Percentiles rank a stretch among this genome's conserved stretches.
Evolutionary conservation across 306 rosid genomes (phyloP).

Genomic region (Carpinus viminea): DNA sequence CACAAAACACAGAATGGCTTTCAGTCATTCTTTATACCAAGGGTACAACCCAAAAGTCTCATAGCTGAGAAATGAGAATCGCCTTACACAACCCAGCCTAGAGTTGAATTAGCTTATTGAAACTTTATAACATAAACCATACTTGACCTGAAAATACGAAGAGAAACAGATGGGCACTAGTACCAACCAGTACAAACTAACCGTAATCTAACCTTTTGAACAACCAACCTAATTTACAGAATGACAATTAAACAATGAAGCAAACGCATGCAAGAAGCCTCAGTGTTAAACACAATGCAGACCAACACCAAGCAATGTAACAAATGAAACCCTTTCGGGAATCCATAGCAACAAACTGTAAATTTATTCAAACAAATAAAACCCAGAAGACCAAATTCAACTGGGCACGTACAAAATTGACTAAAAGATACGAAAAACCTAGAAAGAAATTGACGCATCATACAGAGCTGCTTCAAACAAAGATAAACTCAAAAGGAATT

Average conservation of each 20-base stretch:
- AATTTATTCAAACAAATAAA: neutral
- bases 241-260: neutral
- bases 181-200: too few relatives aligned
- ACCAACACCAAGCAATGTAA: neutral
- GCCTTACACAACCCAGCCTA: neutral
- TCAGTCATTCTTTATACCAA: neutral
- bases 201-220: neutral
- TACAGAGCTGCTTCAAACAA: neutral
- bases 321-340: neutral
- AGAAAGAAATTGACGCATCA: neutral
- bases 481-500: slow-evolving; percentile 4
- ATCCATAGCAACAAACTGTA: neutral
- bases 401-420: neutral
- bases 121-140: too few relatives aligned
- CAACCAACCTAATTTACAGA: neutral
- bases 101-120: too few relatives aligned
- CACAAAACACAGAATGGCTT: neutral
- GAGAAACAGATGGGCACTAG: too few relatives aligned
- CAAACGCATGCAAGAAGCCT: neutral
- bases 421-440: neutral
- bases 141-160: too few relatives aligned
- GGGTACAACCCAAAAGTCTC: neutral
- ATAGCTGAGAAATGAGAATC: neutral
- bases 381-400: neutral
- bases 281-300: neutral